Conservation (phyloP, 2,329 filamentous ascomycete genomes). For the Podosphaera fusca region DNA sequence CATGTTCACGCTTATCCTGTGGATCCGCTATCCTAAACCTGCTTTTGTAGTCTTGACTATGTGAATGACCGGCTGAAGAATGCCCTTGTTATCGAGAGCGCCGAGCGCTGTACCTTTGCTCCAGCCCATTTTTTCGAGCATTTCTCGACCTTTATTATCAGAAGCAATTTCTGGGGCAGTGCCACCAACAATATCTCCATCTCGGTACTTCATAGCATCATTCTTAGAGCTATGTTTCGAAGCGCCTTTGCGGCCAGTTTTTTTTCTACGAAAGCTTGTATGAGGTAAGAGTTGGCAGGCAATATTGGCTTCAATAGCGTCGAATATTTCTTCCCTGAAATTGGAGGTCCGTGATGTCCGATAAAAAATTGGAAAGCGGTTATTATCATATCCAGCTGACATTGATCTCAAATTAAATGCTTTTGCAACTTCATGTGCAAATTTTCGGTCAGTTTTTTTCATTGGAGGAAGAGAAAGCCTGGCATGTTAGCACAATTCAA, state of each 20-base stretch:
- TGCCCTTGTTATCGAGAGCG: conserved; percentile 63
- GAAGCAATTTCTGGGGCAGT: conserved; percentile 62
- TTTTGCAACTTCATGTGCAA: conserved; percentile 57
- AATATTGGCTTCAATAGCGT: conserved; percentile 23
- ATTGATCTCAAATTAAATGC: conserved; percentile 62
- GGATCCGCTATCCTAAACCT: conserved; percentile 37
- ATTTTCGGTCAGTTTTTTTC: conserved; percentile 52
- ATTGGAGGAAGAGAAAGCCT: conserved; percentile 65
- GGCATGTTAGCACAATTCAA: conserved; percentile 2
- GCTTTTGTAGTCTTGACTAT: conserved; percentile 71
- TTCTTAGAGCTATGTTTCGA: conserved; percentile 16
- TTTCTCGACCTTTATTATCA: conserved; percentile 62
- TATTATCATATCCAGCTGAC: conserved; percentile 49
- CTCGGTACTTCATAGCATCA: conserved; percentile 36
- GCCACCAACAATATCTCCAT: conserved; percentile 75
- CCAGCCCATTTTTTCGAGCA: conserved; percentile 98
- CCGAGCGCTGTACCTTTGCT: conserved; percentile 67
- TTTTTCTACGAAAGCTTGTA: conserved; percentile 21
- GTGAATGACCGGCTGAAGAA: conserved; percentile 64
- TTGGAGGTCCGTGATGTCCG: conserved; percentile 44
- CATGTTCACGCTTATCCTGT: not conserved
- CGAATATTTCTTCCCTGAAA: conserved; percentile 34
- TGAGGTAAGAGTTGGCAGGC: conserved; percentile 32
- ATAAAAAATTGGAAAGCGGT: conserved; percentile 54
- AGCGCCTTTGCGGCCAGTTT: conserved; percentile 15